These are phyloP conservation scores for Globomyces pollinis-pini DNA, from an alignment of 192 early-diverging fungal species.

Conservation along the genomic window DNA sequence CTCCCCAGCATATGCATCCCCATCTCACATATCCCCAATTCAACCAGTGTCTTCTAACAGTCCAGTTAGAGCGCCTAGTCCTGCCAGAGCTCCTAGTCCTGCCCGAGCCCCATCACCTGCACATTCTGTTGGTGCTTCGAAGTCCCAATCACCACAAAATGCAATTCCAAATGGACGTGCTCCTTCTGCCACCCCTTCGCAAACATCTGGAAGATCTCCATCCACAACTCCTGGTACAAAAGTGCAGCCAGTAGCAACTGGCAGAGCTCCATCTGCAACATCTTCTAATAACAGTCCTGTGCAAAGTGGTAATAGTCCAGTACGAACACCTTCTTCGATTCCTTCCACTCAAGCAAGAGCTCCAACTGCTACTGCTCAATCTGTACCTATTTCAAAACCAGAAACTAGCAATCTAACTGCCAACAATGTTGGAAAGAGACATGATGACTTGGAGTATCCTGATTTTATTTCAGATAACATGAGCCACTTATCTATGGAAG, in stretches of 20 bases:
- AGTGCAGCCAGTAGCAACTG: no score
- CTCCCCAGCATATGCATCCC: no score
- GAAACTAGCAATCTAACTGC: neutral
- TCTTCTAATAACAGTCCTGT: neutral
- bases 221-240: no score
- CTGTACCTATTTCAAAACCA: neutral
- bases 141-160: neutral
- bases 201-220: no score
- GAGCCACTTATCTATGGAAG: constrained; percentile 63
- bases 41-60: no score
- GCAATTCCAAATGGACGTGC: neutral
- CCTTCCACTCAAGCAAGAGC: neutral
- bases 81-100: neutral
- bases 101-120: neutral
- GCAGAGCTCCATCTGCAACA: neutral
- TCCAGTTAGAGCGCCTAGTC: no score
- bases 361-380: neutral
- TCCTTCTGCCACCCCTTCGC: neutral
- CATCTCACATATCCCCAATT: no score
- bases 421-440: no score
- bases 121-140: neutral
- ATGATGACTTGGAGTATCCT: neutral
- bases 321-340: neutral
- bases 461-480: constrained; percentile 45
- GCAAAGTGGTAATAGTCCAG: neutral